Evolutionary conservation across 1,139 yeast genomes (phyloP).

Genomic region (Candida albicans): DNA sequence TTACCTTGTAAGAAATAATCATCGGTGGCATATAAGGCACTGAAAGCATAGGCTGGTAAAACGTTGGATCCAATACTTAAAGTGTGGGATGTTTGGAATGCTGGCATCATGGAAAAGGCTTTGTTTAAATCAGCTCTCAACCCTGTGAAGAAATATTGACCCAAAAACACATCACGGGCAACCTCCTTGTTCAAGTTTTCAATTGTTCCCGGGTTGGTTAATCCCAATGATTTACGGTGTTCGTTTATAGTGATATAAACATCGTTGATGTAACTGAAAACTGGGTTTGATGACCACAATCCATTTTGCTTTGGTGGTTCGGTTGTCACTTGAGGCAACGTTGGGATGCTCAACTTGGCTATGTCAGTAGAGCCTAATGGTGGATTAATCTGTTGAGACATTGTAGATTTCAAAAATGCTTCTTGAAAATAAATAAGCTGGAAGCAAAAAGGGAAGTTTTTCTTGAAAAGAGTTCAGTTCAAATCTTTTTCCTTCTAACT

Average conservation of each 20-base stretch:
- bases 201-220: conserved; percentile 90
- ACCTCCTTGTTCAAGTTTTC: conserved; percentile 95
- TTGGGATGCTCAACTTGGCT: conserved; percentile 52
- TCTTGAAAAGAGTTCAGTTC: no score
- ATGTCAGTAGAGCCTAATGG: conserved; percentile 47
- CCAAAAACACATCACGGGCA: conserved; percentile 85
- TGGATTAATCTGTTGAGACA: conserved; percentile 21
- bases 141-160: conserved; percentile 92
- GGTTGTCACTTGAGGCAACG: conserved; percentile 58
- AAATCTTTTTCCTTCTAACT: no score
- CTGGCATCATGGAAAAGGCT: conserved; percentile 88
- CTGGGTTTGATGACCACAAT: conserved; percentile 85
- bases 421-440: no score
- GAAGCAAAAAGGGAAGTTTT: no score
- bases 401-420: not conserved
- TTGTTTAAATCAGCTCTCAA: conserved; percentile 95
- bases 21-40: conserved; percentile 88
- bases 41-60: conserved; percentile 89
- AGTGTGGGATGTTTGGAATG: conserved; percentile 96
- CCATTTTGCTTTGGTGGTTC: conserved; percentile 51
- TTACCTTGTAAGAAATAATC: conserved; percentile 87
- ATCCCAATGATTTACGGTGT: conserved; percentile 79
- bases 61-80: conserved; percentile 85
- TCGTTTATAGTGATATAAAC: conserved; percentile 70
- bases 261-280: conserved; percentile 76